Conservation (phyloP, 352 stramenopile species). For the Phytopythium ostracodes region DNA sequence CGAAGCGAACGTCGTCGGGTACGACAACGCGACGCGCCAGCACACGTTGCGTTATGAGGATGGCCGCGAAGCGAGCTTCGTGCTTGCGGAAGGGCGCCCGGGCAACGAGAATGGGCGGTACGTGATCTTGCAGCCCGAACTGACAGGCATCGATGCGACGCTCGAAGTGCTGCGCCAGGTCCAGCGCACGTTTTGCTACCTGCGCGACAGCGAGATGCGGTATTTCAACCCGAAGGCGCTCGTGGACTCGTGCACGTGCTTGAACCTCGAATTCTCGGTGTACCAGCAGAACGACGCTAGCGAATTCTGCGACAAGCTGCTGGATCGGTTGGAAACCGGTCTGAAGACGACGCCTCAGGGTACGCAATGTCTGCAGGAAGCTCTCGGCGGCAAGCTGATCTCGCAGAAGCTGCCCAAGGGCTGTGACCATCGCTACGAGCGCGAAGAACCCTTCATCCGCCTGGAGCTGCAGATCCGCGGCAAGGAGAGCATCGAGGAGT, state of each 20-base stretch:
- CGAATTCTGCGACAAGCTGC: conserved; percentile 98
- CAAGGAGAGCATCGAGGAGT: conserved; percentile 98
- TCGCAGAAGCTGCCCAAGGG: conserved; percentile 89
- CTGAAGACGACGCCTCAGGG: conserved; percentile 90
- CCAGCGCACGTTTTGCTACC: conserved; percentile 88
- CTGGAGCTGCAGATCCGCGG: conserved; percentile 97
- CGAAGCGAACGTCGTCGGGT: conserved; percentile 90
- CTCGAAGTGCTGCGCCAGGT: conserved; percentile 88
- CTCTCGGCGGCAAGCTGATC: conserved; percentile 79
- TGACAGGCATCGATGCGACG: conserved; percentile 75
- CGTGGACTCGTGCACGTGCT: conserved; percentile 85
- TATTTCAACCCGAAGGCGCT: conserved; percentile 88
- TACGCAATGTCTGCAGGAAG: conserved; percentile 66
- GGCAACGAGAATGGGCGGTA: conserved; percentile 96
- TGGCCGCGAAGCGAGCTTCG: conserved; percentile 80
- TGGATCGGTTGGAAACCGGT: conserved; percentile 96
- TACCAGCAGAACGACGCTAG: conserved; percentile 99
- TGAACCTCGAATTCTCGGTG: conserved; percentile 92
- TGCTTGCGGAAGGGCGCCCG: conserved; percentile 90
- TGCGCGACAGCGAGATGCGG: conserved; percentile 81
- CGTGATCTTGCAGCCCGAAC: conserved; percentile 73
- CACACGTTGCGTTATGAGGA: conserved; percentile 89
- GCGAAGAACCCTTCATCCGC: conserved; percentile 97
- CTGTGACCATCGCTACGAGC: conserved; percentile 92
- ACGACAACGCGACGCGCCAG: conserved; percentile 68